Percentiles rank a stretch among this genome's conserved stretches.
Evolutionary conservation across 768 basidiomycete genomes (phyloP).

Genomic region (Nidularia sp.): DNA sequence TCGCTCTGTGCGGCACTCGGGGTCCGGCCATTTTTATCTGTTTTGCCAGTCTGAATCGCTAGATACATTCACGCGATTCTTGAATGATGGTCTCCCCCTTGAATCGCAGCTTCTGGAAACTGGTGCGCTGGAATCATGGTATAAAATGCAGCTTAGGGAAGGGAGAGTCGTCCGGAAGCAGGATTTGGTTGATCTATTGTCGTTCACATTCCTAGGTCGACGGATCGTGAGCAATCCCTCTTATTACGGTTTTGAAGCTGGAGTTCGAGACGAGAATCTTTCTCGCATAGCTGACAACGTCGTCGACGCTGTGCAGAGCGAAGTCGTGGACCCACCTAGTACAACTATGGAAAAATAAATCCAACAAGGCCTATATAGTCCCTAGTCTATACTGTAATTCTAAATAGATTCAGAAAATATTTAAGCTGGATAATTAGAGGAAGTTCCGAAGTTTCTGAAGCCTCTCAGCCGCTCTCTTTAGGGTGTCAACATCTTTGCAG

Average conservation of each 20-base stretch:
- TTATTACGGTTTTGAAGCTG: slow-evolving; percentile 65
- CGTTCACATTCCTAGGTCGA: slow-evolving; percentile 76
- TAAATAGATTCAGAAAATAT: neutral
- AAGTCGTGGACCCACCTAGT: too few species aligned
- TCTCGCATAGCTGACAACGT: slow-evolving; percentile 69
- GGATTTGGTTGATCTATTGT: slow-evolving; percentile 70
- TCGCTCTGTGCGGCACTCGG: slow-evolving; percentile 64
- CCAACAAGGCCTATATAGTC: neutral
- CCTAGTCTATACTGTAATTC: neutral
- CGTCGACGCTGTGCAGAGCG: too few species aligned
- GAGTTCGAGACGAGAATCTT: slow-evolving; percentile 47
- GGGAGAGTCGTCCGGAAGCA: slow-evolving; percentile 48
- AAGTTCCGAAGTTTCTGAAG: slow-evolving; percentile 72
- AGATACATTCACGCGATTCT: slow-evolving; percentile 77
- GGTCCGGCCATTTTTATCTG: slow-evolving; percentile 67
- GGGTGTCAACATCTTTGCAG: slow-evolving; percentile 91
- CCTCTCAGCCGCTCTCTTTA: slow-evolving; percentile 79
- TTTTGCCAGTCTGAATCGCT: slow-evolving; percentile 88
- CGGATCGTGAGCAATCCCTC: slow-evolving; percentile 76
- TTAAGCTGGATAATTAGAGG: slow-evolving; percentile 24
- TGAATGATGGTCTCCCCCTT: slow-evolving; percentile 84
- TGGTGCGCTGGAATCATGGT: slow-evolving; percentile 44
- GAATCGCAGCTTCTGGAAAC: slow-evolving; percentile 73
- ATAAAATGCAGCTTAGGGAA: slow-evolving; percentile 29
- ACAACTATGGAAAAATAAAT: neutral